Evolutionary conservation across 2,329 filamentous ascomycete species (phyloP), one percentile per base, ranked within the genome.

Genomic region (Ophiostoma angusticollis): DNA sequence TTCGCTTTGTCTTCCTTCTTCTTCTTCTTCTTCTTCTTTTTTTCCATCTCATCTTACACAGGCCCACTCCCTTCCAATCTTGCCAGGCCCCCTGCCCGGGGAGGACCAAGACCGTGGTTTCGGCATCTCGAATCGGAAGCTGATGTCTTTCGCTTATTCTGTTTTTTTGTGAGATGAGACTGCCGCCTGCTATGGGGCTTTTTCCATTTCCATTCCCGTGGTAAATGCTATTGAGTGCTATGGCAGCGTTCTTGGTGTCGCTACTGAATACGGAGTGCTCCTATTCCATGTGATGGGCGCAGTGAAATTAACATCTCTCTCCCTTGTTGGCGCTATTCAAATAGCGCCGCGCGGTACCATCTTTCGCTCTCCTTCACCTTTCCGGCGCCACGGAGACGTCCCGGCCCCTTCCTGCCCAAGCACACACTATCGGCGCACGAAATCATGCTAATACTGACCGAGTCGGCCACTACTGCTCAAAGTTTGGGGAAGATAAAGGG

Each of bases 121-220:
- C 35, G 30, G 41, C 41, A 40, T 37, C 37, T 43, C 25, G 13
- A 43, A 43, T 35, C 35, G 40, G 35, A 32, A 38, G 23, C 35
- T 25, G 35, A 24, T 11, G 21, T 6, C 21, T 8, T 6, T 21
- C 17, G 16, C 13, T 32, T 29, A 9, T 34, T 17, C 16, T 24
- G 16, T 40, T 23, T 31, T 21, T 29, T 19, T 13, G 14, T 28
- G 27, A n/a, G n/a, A n/a, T n/a, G n/a, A n/a, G n/a, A n/a, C n/a
- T n/a, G n/a, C n/a, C n/a, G n/a, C n/a, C 31, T 37, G 37, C 39
- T 33, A 37, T 41, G 39, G 34, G 13, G 33, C 33, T n/a, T 25
- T 37, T 41, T 41, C 40, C 31, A 37, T 28, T 30, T 27, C 23
- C 12, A 24, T 24, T 24, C 23, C 7, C 7, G 23, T 12, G 23